Base-by-base conservation (phyloP, 2,329 filamentous ascomycete genomes). In the Aspergillus bombycis region DNA sequence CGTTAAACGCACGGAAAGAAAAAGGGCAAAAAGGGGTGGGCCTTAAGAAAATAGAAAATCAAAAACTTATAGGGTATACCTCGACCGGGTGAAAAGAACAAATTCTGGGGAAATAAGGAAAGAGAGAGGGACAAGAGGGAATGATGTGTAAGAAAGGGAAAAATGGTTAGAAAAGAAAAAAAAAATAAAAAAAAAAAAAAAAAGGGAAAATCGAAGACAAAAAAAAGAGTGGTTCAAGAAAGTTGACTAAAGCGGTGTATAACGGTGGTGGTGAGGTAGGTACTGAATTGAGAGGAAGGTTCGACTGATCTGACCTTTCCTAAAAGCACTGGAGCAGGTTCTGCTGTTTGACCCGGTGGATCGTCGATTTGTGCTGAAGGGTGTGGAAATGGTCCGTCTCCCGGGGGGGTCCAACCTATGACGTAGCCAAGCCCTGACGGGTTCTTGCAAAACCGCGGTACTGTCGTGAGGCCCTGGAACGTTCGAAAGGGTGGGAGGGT, bases 401-500 rank as follows among this genome's bases (percentile, higher is more conserved):
- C 62, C 65, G 70, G 71, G 70, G 36, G 67, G 68, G 65, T 60
- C 65, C 61, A 63, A 63, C 63, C 61, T 70, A 76, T 76, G 74
- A 76, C 74, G 74, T 76, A 74, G 69, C 34, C 56, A 50, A 62
- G 69, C 66, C 68, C 63, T 67, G 69, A 66, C 62, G 63, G 62
- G 62, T 43, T 65, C 57, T 61, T 48, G 55, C 63, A 43, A 69
- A 62, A 60, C 66, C 67, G 66, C 61, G 67, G 66, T 65, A 65
- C 60, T 58, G 48, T 45, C 26, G 48, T 50, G 59, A 55, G 43
- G 50, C 30, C 23, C 48, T 28, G 16, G 48, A 30, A 23, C 28
- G 28, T n/a, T 48, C 16, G n/a, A 50, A 45, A 36, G 46, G 43
- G 57, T 45, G 23, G 30, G 36, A 36, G 57, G 12, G 9, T 43